Conservation (phyloP, 2,329 filamentous ascomycete species). For the Rhytidhysteron rufulum region DNA sequence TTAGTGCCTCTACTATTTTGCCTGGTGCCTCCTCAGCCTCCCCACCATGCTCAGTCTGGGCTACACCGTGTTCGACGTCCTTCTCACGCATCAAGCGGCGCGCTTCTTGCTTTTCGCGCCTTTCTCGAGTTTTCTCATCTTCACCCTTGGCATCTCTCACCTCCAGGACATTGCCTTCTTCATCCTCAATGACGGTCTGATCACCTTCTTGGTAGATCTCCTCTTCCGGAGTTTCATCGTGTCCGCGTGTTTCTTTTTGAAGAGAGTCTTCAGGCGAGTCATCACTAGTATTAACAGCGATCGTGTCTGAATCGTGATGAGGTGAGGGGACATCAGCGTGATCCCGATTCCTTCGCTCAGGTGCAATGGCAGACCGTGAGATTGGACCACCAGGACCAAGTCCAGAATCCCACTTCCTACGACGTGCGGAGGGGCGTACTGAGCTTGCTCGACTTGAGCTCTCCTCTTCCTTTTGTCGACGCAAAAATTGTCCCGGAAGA, state of each 20-base stretch:
- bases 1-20: constrained; percentile 34
- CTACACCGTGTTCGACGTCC: constrained; percentile 39
- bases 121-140: constrained; percentile 56
- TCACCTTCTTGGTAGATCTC: constrained; percentile 79
- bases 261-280: constrained; percentile 33
- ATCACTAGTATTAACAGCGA: constrained; percentile 39
- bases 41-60: constrained; percentile 47
- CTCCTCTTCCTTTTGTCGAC: constrained; percentile 75
- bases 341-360: constrained; percentile 42
- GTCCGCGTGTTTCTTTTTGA: constrained; percentile 31
- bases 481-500: constrained; percentile 71
- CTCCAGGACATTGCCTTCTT: constrained; percentile 79
- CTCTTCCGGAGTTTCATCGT: constrained; percentile 37
- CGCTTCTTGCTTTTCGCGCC: constrained; percentile 56
- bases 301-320: constrained; percentile 43
- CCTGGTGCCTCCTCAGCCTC: constrained; percentile 29
- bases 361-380: constrained; percentile 83
- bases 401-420: constrained; percentile 68
- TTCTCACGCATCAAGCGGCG: constrained; percentile 52
- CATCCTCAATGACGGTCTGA: constrained; percentile 76
- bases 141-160: constrained; percentile 51
- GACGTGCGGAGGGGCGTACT: constrained; percentile 51
- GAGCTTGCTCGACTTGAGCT: constrained; percentile 55
- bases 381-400: constrained; percentile 79
- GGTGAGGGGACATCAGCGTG: constrained; percentile 27